phyloP scores from a whole-genome alignment of 805 yeast species.

The Vanderwaltozyma yarrowii region DNA sequence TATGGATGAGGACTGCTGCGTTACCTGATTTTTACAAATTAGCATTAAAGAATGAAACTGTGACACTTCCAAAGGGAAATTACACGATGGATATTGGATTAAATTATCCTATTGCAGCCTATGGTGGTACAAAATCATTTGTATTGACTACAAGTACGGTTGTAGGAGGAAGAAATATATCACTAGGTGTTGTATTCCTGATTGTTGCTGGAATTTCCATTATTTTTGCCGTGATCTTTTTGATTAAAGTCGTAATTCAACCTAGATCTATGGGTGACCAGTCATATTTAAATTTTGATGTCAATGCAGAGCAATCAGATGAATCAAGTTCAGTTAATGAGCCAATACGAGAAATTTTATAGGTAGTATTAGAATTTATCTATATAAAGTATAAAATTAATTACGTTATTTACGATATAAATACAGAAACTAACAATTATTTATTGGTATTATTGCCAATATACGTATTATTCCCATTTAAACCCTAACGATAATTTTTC shows the following conservation, averaged over 20 bases:
- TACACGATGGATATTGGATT: slow-evolving; percentile 59
- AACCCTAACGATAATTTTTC: too few relatives aligned
- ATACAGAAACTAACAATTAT: too few relatives aligned
- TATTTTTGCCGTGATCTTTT: slow-evolving; percentile 61
- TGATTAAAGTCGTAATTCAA: slow-evolving; percentile 69
- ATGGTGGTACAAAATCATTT: slow-evolving; percentile 82
- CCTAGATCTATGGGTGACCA: slow-evolving; percentile 86
- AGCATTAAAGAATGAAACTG: slow-evolving; percentile 60
- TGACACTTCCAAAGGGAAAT: slow-evolving; percentile 49
- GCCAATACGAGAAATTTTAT: slow-evolving; percentile 16
- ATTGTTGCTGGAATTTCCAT: slow-evolving; percentile 74
- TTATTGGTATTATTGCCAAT: too few relatives aligned
- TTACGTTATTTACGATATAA: too few relatives aligned
- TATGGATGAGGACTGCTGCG: slow-evolving; percentile 92
- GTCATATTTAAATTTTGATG: slow-evolving; percentile 42
- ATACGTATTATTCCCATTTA: too few relatives aligned
- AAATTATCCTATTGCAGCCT: slow-evolving; percentile 73
- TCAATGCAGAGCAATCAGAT: slow-evolving; percentile 3
- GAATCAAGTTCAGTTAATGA: background rate
- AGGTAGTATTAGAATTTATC: background rate
- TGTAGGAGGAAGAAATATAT: slow-evolving; percentile 80
- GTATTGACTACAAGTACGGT: slow-evolving; percentile 73
- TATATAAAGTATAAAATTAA: background rate
- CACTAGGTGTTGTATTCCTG: slow-evolving; percentile 75
- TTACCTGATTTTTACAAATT: slow-evolving; percentile 80